These are phyloP conservation scores for Spinacia oleracea DNA, from an alignment of 179 eudicot genomes.

Conservation along the genomic window DNA sequence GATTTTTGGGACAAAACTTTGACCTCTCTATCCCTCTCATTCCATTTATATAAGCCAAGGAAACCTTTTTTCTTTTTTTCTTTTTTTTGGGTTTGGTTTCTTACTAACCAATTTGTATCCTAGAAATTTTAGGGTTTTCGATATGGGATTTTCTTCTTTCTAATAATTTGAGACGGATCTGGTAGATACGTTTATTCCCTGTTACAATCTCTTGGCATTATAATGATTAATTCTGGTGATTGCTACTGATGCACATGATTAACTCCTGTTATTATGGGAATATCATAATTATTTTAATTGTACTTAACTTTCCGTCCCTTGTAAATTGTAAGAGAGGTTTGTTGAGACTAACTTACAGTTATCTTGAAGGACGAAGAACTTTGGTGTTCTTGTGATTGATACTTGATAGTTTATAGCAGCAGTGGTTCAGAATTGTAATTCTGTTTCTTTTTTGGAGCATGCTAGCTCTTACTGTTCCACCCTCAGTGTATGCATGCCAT, in stretches of 20 bases:
- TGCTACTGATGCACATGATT: not conserved
- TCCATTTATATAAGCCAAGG: not conserved
- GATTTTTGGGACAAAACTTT: not conserved
- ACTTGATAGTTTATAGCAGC: not conserved
- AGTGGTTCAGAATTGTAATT: not conserved
- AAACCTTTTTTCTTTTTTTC: not conserved
- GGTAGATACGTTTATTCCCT: not conserved
- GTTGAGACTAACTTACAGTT: not conserved
- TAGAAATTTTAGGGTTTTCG: not conserved
- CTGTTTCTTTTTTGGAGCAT: not conserved
- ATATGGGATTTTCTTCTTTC: not conserved
- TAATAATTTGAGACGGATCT: not conserved
- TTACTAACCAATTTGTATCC: not conserved
- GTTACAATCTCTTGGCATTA: not conserved
- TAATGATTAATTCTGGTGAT: not conserved
- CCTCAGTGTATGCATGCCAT: not conserved
- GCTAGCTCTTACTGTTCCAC: not conserved
- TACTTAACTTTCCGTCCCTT: too few species aligned
- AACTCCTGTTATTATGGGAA: not conserved
- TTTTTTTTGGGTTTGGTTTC: not conserved
- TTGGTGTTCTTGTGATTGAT: conserved; percentile 8
- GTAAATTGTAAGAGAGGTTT: not conserved
- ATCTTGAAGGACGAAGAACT: not conserved
- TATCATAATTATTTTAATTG: not conserved
- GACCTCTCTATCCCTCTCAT: not conserved